Base-by-base conservation (phyloP, 2,329 filamentous ascomycete genomes). In the Thermoascus crustaceus region DNA sequence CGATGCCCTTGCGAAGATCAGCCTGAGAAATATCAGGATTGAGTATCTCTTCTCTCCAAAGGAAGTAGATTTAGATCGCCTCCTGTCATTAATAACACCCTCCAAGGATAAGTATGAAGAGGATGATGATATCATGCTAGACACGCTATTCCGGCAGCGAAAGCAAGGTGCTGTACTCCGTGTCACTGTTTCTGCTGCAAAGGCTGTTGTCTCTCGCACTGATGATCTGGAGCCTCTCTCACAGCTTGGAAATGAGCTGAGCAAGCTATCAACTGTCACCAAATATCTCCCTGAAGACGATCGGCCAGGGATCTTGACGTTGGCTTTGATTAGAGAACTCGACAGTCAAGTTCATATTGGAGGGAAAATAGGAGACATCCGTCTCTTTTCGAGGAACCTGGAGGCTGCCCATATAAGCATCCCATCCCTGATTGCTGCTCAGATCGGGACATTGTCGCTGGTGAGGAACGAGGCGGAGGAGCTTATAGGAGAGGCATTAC, bases 251-350 rank as follows among this genome's bases (percentile, higher is more conserved):
- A 80, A 84, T 44, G 91, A 98, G 50, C 58, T 96, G 32, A 73
- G 81, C 4, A 85, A 83, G 46, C 68, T 98, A 4, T 85, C 87
- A 0, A 88, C 80, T 0, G 86, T 98, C 17, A 76, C 89, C 5
- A 96, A 95, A 55, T 96, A 96, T 55, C 71, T 98, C 2, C 89
- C 91, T 0, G 89, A 98, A 48, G 91, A 98, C 58, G 89, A 98
- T 49, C 76, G 88, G 2, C 91, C 91, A 2, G 91, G 91, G 0
- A 68, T 96, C 13, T 68, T 98, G 23, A 87, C 81, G 0, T 67
- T 98, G 23, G 69, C 73, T 1, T 68, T 77, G 19, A 58, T 95
- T 35, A 75, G 78, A 34, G 75, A 78, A 11, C 49, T 85, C 5
- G 71, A 80, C 18, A 60, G 75, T 6, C 67, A 70, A 17, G 60